phyloP scores from a whole-genome alignment of 495 filamentous ascomycete genomes.

The Cudoniella acicularis region DNA sequence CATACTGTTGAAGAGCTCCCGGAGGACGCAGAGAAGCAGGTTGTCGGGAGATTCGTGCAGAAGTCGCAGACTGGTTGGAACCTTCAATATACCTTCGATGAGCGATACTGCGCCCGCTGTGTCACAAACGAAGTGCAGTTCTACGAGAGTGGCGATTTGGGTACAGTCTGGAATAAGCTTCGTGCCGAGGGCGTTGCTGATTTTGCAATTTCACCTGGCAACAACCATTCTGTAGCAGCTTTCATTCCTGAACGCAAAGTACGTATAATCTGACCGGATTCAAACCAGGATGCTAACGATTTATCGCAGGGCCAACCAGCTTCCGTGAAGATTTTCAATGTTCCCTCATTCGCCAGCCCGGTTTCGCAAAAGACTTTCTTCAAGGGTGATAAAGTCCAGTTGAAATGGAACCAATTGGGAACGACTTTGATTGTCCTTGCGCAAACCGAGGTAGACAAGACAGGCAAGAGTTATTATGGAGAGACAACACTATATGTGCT shows the following conservation, averaged over 20 bases:
- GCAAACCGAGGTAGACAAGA: slow-evolving; percentile 96
- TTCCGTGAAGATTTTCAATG: slow-evolving; percentile 87
- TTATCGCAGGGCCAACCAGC: slow-evolving; percentile 76
- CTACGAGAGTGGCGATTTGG: slow-evolving; percentile 80
- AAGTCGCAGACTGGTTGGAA: slow-evolving; percentile 96
- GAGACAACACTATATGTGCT: slow-evolving; percentile 97
- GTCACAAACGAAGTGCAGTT: slow-evolving; percentile 98
- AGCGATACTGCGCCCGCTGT: slow-evolving; percentile 83
- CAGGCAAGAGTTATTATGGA: slow-evolving; percentile 97
- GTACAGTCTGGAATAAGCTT: slow-evolving; percentile 90
- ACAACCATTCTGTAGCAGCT: slow-evolving; percentile 85
- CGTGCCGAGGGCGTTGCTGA: slow-evolving; percentile 86
- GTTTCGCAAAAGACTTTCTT: slow-evolving; percentile 98
- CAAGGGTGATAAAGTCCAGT: slow-evolving; percentile 96
- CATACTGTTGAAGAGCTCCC: slow-evolving; percentile 58
- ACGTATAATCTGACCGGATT: slow-evolving; percentile 13
- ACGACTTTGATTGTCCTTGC: slow-evolving; percentile 91
- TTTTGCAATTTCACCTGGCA: slow-evolving; percentile 84
- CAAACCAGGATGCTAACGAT: not conserved
- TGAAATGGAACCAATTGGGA: slow-evolving; percentile 94
- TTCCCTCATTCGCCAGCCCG: slow-evolving; percentile 73
- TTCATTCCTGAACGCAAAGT: slow-evolving; percentile 96
- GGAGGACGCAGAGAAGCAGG: slow-evolving; percentile 56
- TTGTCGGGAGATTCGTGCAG: slow-evolving; percentile 89
- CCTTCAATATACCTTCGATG: slow-evolving; percentile 91